Percentiles rank a stretch among this genome's conserved stretches.
Evolutionary conservation across 139 green algal species (phyloP).

Genomic region (Micromonas pusilla): DNA sequence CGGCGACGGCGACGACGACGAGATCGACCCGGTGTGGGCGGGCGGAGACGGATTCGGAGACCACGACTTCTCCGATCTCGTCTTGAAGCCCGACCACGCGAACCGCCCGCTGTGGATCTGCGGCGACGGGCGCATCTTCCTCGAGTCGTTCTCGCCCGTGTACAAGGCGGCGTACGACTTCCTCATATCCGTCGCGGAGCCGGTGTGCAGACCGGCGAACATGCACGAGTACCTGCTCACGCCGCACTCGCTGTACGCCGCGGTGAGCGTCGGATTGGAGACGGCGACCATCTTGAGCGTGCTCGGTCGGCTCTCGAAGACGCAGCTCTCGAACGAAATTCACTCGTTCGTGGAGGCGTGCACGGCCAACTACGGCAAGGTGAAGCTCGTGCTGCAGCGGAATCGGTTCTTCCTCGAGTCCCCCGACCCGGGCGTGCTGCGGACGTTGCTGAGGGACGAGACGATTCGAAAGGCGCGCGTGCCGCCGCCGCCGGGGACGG

Average conservation of each 20-base stretch:
- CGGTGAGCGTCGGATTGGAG: constrained; percentile 88
- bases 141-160: constrained; percentile 91
- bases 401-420: constrained; percentile 95
- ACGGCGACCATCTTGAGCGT: constrained; percentile 85
- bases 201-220: constrained; percentile 56
- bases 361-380: constrained; percentile 92
- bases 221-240: constrained; percentile 95
- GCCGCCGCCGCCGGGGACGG: constrained; percentile 32
- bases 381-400: constrained; percentile 93
- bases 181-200: constrained; percentile 88
- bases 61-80: constrained; percentile 60
- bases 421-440: constrained; percentile 46
- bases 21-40: not conserved
- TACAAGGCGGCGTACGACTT: constrained; percentile 98
- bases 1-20: too few species aligned
- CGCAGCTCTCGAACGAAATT: constrained; percentile 56
- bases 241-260: constrained; percentile 92
- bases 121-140: constrained; percentile 87
- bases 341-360: constrained; percentile 71
- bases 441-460: constrained; percentile 6
- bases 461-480: constrained; percentile 17
- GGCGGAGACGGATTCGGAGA: constrained; percentile 6
- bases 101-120: constrained; percentile 93
- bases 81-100: constrained; percentile 76
- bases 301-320: constrained; percentile 75